A percentile compares a stretch with the other conserved stretches of the same genome.
phyloP scores from a whole-genome alignment of 495 filamentous ascomycete species.

The Platismatia glauca region DNA sequence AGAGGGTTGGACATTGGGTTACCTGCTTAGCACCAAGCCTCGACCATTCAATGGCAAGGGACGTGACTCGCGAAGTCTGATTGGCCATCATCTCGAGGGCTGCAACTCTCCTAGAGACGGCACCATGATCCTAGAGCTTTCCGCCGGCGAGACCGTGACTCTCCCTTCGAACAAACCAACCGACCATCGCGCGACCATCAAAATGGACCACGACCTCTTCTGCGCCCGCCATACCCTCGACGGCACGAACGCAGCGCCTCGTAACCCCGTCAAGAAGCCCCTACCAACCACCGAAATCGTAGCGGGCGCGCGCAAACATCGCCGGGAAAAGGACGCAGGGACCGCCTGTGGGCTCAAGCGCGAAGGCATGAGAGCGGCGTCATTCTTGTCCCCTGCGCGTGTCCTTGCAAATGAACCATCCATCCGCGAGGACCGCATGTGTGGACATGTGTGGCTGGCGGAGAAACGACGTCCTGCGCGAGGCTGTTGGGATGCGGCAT shows the following conservation, averaged over 20 bases:
- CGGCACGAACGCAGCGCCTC: neutral
- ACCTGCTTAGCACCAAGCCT: neutral
- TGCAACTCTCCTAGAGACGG: neutral
- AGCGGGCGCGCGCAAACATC: neutral
- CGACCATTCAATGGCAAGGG: neutral
- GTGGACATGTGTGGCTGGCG: neutral
- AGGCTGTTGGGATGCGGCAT: neutral
- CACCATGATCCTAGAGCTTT: neutral
- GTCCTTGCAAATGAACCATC: too few species aligned
- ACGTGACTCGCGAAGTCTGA: neutral
- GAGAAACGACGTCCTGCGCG: neutral
- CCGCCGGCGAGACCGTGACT: neutral
- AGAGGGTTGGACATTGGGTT: neutral
- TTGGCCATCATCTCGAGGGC: neutral
- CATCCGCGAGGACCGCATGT: neutral
- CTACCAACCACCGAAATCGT: neutral
- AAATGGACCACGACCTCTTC: neutral
- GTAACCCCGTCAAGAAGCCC: neutral
- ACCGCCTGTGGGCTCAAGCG: neutral
- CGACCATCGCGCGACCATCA: neutral
- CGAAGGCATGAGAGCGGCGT: neutral
- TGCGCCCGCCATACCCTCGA: neutral
- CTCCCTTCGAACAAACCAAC: neutral
- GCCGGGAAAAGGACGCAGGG: neutral
- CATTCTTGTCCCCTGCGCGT: neutral